Percentiles rank a stretch among this genome's conserved stretches.
Evolutionary conservation across 2,329 filamentous ascomycete genomes (phyloP).

Genomic region (Diaporthe sp.): DNA sequence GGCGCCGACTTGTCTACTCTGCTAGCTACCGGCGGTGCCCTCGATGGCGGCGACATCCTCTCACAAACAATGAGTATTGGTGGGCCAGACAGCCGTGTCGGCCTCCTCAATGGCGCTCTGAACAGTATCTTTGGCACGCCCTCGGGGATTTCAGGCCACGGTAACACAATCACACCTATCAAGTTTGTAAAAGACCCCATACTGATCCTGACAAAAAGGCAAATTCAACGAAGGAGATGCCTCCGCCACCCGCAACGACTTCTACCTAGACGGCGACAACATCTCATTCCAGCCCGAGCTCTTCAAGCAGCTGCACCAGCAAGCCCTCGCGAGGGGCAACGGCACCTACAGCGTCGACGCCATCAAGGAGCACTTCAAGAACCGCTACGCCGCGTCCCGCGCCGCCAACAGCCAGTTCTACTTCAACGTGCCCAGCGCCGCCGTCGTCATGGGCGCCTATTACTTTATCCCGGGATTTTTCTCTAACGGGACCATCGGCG

Average conservation of each 20-base stretch:
- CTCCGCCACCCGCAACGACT: conserved; percentile 43
- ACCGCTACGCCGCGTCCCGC: conserved; percentile 39
- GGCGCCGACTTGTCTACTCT: conserved; percentile 37
- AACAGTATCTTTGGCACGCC: conserved; percentile 41
- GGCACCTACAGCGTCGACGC: conserved; percentile 40
- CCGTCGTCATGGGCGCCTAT: conserved; percentile 41
- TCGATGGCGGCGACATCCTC: conserved; percentile 40
- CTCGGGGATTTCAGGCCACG: conserved; percentile 39
- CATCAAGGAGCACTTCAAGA: conserved; percentile 41
- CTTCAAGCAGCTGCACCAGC: conserved; percentile 42
- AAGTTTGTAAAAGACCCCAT: neutral
- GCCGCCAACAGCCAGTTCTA: conserved; percentile 41
- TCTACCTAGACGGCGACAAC: conserved; percentile 41
- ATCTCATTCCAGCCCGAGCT: conserved; percentile 43
- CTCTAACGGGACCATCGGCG: conserved; percentile 41
- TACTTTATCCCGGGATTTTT: conserved; percentile 42
- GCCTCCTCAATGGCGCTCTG: conserved; percentile 36
- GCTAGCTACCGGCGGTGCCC: conserved; percentile 32
- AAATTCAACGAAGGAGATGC: conserved; percentile 42
- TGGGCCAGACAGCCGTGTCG: conserved; percentile 40
- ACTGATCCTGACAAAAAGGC: neutral
- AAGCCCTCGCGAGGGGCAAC: conserved; percentile 40
- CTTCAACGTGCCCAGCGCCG: conserved; percentile 41
- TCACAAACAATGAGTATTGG: conserved; percentile 40
- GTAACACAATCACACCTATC: neutral